Base-by-base conservation (phyloP, 306 rosid species). In the Dryas alaskensis region DNA sequence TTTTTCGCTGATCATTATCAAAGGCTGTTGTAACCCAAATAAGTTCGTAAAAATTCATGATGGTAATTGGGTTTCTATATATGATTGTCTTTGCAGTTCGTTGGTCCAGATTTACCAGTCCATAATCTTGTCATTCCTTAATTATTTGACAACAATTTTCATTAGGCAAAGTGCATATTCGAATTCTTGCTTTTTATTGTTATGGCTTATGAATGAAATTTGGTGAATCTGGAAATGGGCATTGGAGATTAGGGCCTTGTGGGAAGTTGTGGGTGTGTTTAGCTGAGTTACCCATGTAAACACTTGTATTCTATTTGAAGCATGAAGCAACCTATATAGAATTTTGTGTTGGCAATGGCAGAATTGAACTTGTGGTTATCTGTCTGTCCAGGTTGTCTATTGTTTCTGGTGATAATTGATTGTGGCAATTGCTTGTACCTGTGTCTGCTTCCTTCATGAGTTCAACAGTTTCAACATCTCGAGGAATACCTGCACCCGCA, bases 391-490 rank as follows among this genome's bases (percentile, higher is more conserved):
- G 67, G 57, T 42, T 9, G 39, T 70, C 57, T 11, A 9, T 62
- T 51, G 67, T 74, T 71, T 69, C 69, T 53, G 17, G 54, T 64
- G 50, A 76, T 65, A 67, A 67, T 63, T 75, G 70, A 81, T 59
- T 78, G 82, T 83, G 74, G 86, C 60, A 68, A 76, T 77, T 76
- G 66, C 58, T 80, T 76, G 65, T 64, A 62, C 73, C 78, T 70
- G 31, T 75, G 51, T 72, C 74, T 22, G 81, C 84, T 8, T 80
- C 79, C 65, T 57, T 72, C 50, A 80, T 82, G 87, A 81, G 84
- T 74, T 84, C 96, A 45, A 66, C 88, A 53, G 80, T 81, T 78
- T 82, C 95, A 51, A 69, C 86, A 54, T 78, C 87, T 68, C 81
- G 78, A 70, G 89, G 90, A 83, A 73, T 79, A 60, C 81, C 73